Percentiles rank a stretch among this genome's conserved stretches.
These are phyloP conservation scores for Xylaria sp. DNA, from an alignment of 2,329 filamentous ascomycete genomes.

Conservation along the genomic window DNA sequence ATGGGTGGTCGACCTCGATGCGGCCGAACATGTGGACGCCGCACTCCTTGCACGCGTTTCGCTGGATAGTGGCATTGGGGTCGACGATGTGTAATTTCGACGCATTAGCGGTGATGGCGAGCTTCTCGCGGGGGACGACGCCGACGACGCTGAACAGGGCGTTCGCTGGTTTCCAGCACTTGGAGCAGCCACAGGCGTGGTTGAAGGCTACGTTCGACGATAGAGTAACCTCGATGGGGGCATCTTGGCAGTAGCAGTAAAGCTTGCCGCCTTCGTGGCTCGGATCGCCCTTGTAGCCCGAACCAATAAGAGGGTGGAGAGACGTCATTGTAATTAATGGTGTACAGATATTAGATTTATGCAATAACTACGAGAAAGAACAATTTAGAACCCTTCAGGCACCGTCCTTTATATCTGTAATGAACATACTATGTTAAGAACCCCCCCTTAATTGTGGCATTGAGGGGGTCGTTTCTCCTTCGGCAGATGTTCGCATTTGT, in stretches of 20 bases:
- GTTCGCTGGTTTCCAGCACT: constrained; percentile 75
- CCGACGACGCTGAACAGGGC: constrained; percentile 72
- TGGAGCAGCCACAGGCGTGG: constrained; percentile 76
- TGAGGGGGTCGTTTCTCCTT: neutral
- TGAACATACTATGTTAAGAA: neutral
- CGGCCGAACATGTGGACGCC: constrained; percentile 72
- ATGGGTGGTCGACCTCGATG: constrained; percentile 71
- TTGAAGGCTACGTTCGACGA: constrained; percentile 71
- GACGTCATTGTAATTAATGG: constrained; percentile 44
- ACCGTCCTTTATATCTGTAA: constrained; percentile 11
- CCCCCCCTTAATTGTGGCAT: neutral
- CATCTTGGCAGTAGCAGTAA: constrained; percentile 66
- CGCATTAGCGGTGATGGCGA: constrained; percentile 66
- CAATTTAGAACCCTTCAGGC: constrained; percentile 23
- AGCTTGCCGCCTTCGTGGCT: constrained; percentile 70
- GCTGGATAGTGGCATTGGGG: constrained; percentile 67
- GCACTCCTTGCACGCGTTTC: constrained; percentile 69
- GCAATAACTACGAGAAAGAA: neutral
- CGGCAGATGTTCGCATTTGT: constrained; percentile 16
- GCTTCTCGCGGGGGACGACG: constrained; percentile 65
- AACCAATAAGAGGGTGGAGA: constrained; percentile 71
- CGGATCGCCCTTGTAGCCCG: constrained; percentile 64
- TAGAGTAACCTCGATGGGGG: constrained; percentile 68
- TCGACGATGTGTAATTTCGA: constrained; percentile 59
- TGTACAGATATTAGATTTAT: neutral